Evolutionary conservation across 1,139 yeast genomes (phyloP).

Genomic region (Debaryomyces udenii): DNA sequence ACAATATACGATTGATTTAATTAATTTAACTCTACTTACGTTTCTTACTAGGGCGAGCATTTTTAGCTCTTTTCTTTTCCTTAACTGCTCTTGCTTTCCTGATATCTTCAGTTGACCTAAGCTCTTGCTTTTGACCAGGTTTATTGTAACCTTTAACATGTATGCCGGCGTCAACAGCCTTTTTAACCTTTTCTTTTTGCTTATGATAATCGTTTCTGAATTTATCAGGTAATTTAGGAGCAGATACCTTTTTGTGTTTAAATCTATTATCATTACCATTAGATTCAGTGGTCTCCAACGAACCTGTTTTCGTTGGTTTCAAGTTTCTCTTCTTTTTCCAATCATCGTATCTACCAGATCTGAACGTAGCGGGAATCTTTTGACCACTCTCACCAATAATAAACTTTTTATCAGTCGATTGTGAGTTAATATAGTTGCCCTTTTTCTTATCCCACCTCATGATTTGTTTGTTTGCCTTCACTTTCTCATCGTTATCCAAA

Average conservation of each 20-base stretch:
- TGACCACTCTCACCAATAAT: conserved; percentile 96
- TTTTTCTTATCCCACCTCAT: conserved; percentile 94
- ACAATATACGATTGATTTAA: neutral
- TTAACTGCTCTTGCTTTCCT: conserved; percentile 72
- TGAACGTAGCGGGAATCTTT: conserved; percentile 86
- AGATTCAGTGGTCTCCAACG: conserved; percentile 43
- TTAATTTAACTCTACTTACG: conserved; percentile 19
- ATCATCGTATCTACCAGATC: conserved; percentile 87
- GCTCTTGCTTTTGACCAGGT: conserved; percentile 58
- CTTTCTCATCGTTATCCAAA: conserved; percentile 76
- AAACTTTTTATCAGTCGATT: conserved; percentile 79
- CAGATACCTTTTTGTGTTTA: conserved; percentile 72
- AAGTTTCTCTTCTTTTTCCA: conserved; percentile 81
- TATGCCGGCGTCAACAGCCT: conserved; percentile 77
- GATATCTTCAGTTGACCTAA: conserved; percentile 72
- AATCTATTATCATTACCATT: conserved; percentile 48
- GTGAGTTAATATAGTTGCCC: conserved; percentile 84
- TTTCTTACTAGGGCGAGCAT: conserved; percentile 69
- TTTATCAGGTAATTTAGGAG: conserved; percentile 90
- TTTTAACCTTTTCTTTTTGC: conserved; percentile 81
- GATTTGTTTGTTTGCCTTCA: conserved; percentile 65
- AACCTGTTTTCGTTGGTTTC: conserved; percentile 55
- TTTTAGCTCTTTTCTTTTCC: conserved; percentile 80
- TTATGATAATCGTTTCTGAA: conserved; percentile 82
- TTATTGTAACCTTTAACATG: conserved; percentile 69